phyloP scores from a whole-genome alignment of 192 early-diverging fungal species.

The Coemansia sp. region DNA sequence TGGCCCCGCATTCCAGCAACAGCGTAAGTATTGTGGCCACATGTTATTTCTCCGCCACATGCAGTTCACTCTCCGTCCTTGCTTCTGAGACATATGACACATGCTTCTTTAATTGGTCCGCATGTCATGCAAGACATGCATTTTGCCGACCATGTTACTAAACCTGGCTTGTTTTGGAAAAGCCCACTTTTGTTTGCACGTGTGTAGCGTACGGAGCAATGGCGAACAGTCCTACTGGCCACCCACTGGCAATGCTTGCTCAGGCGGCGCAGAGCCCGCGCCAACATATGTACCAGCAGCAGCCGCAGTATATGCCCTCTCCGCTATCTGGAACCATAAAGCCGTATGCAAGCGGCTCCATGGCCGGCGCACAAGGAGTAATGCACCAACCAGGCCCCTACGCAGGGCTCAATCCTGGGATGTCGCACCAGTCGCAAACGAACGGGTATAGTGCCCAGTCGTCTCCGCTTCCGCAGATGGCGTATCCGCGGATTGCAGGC shows the following conservation, averaged over 20 bases:
- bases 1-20: neutral
- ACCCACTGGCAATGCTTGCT: slow-evolving; percentile 3
- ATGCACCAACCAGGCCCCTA: neutral
- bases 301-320: neutral
- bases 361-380: neutral
- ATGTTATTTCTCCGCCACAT: no score
- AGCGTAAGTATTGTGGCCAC: neutral
- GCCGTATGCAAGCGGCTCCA: slow-evolving; percentile 5
- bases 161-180: no score
- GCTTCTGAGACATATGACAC: neutral
- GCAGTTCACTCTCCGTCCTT: no score
- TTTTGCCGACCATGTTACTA: neutral
- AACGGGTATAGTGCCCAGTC: neutral
- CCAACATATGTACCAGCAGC: slow-evolving; percentile 4
- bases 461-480: slow-evolving; percentile 21
- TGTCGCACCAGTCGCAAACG: neutral
- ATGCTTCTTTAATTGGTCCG: neutral
- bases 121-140: neutral
- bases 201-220: neutral
- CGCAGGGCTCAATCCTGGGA: neutral
- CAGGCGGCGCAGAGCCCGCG: neutral
- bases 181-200: neutral
- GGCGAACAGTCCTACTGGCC: neutral
- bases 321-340: neutral
- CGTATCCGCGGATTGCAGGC: slow-evolving; percentile 9